Evolutionary conservation across 2,329 filamentous ascomycete genomes (phyloP), one percentile per base, ranked within the genome.

Genomic region (Neophaeococcomyces mojaviensis): DNA sequence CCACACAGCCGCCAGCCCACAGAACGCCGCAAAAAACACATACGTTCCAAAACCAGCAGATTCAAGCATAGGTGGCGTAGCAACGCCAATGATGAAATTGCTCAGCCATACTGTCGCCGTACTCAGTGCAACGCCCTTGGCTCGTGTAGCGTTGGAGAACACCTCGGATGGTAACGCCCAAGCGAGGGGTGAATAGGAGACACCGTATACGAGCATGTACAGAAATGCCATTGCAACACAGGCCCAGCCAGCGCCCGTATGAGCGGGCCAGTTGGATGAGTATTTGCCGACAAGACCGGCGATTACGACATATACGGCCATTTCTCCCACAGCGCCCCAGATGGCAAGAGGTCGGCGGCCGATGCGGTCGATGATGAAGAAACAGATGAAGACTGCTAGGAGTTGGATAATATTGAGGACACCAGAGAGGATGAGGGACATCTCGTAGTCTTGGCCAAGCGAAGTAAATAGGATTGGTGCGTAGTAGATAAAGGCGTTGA

Each of bases 1-100:
- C 70, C 74, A 81, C 4, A 71, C 48, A 6, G 71, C 61, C 0
- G 71, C 69, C 3, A 78, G 58, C 1, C 73, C 55, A 49, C 71
- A 74, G 51, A 78, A 78, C 2, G 68, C 65, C 0, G 72, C 76
- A 51, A 82, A 82, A 65, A 82, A 81, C 37, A 78, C 64, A 54
- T 81, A 81, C 3, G 66, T 60, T 3, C 72, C 72, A 52, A 64
- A 73, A 1, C 69, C 69, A 0, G n/a, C n/a, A n/a, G n/a, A n/a
- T 32, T 32, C 30, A 32, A 32, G 30, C 30, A 32, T 32, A n/a
- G 30, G 30, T 9, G 30, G 30, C 9, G 30, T 32, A 32, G 19
- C 19, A 3, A 44, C 31, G 22, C 40, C 40, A 24, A 44, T 28
- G 26, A 34, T 24, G 19, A 34, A 33, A 13, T 44, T 44, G 18